These are phyloP conservation scores for Stipa capillata DNA, from an alignment of 176 grass and related monocot species.

Conservation along the genomic window DNA sequence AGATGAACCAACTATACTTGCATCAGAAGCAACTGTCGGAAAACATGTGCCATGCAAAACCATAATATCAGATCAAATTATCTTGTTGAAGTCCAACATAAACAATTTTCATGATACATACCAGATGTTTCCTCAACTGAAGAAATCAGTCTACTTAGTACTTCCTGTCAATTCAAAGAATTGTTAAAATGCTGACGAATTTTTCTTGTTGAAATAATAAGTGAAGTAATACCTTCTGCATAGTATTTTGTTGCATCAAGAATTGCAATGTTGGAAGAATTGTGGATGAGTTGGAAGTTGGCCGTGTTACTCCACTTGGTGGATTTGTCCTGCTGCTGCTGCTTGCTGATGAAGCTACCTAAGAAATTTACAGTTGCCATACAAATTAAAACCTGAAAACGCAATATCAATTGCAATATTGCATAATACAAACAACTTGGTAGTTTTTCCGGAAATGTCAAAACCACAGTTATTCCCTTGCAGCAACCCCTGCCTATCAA, in stretches of 20 bases:
- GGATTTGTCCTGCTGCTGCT: constrained; percentile 28
- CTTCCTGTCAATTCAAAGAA: constrained; percentile 57
- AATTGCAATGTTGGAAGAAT: constrained; percentile 73
- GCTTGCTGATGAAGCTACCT: constrained; percentile 46
- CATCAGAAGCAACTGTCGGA: constrained; percentile 35
- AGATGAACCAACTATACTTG: constrained; percentile 33
- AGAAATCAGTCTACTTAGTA: constrained; percentile 76
- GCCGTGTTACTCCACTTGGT: constrained; percentile 26
- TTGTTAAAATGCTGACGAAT: constrained; percentile 10
- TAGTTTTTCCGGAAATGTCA: background rate
- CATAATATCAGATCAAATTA: constrained; percentile 31
- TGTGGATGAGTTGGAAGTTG: constrained; percentile 15
- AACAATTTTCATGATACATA: constrained; percentile 24
- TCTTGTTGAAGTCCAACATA: constrained; percentile 4
- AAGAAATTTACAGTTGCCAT: constrained; percentile 8
- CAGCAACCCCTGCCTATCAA: background rate
- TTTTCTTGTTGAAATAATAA: background rate
- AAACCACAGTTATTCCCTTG: background rate
- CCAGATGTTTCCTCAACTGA: constrained; percentile 69
- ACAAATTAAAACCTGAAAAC: background rate
- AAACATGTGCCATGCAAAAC: constrained; percentile 20
- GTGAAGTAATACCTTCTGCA: constrained; percentile 66
- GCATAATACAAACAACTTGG: background rate
- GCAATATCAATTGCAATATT: background rate
- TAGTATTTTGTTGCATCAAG: constrained; percentile 83